Base-by-base conservation (phyloP, 2,329 filamentous ascomycete genomes). In the Pyrenophora teres region DNA sequence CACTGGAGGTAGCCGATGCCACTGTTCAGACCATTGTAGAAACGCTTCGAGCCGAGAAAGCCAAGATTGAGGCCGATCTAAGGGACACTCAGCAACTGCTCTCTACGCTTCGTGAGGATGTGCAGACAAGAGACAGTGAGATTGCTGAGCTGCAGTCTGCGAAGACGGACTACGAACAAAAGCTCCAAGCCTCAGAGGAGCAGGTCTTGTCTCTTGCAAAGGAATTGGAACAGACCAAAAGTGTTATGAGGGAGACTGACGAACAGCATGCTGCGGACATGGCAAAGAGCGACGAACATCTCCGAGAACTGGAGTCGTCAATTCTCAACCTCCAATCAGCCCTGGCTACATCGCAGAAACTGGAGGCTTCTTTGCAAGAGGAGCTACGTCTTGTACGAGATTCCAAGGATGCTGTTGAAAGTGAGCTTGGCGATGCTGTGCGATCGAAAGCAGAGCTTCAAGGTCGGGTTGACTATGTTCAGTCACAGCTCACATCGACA, bases 81-180 rank as follows among this genome's bases (percentile, higher is more conserved):
- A 53, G 50, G 9, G 50, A 56, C 13, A 46, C 65, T 2, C 63
- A 60, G 21, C 51, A 63, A 27, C 52, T 58, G 1, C 57, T 62
- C 3, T 59, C 54, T 3, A 56, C 50, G 15, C 45, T 73, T 2
- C 57, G 61, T 13, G 50, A 60, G 30, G 57, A 66, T 5, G 25
- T 71, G 25, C 52, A 64, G 9, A 47, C 46, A 21, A 64, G 51
- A 30, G 59, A 62, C 4, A 50, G 46, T 13, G 63, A 67, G 42
- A 63, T 74, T n/a, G 46, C 45, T 8, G 49, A 54, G 3, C 46
- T 70, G 30, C 61, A 68, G 39, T 50, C 52, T 35, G 63, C 63
- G 2, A 61, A 60, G 37, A 37, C 25, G 5, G 54, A 62, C 2
- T 44, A 69, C 3, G 41, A 68, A 25, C 40, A 58, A 6, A 60